Conservation (phyloP, 345 rosid genomes). For the Trapa bicornis region DNA sequence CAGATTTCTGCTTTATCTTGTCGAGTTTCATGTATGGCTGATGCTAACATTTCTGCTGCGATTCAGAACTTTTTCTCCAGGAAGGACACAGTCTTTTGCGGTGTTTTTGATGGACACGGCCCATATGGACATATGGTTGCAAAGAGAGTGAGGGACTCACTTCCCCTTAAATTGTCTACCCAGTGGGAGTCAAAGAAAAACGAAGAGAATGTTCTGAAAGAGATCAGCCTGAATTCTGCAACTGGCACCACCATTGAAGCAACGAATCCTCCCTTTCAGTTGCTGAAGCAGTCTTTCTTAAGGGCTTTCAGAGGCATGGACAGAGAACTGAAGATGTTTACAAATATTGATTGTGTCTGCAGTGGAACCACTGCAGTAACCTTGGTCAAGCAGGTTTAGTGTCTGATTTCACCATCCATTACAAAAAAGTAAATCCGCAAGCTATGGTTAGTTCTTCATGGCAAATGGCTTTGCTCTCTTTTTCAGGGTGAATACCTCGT, state of each 20-base stretch:
- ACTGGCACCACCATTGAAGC: constrained; percentile 48
- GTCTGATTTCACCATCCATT: neutral
- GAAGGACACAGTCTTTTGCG: constrained; percentile 78
- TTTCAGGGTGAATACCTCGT: constrained; percentile 65
- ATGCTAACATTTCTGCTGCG: neutral
- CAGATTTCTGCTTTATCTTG: neutral
- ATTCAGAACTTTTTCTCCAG: constrained; percentile 72
- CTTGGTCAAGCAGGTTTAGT: constrained; percentile 74
- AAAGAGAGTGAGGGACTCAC: constrained; percentile 77
- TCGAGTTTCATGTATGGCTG: neutral
- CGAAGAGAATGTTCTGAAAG: constrained; percentile 32
- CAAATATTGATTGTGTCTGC: constrained; percentile 72
- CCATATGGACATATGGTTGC: constrained; percentile 97
- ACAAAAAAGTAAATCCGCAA: too few relatives aligned
- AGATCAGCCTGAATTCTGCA: constrained; percentile 32
- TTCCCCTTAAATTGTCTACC: constrained; percentile 71
- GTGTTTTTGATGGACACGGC: constrained; percentile 98
- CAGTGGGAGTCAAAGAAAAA: constrained; percentile 53
- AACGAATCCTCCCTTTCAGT: constrained; percentile 36
- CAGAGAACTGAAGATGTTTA: constrained; percentile 60
- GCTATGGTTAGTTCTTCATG: constrained; percentile 1
- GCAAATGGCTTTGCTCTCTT: constrained; percentile 3
- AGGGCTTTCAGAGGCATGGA: constrained; percentile 88
- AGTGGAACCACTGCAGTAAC: constrained; percentile 98
- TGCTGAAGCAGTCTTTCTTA: constrained; percentile 67